Evolutionary conservation across 2,329 filamentous ascomycete genomes (phyloP).

Genomic region (Fusarium nygamai): DNA sequence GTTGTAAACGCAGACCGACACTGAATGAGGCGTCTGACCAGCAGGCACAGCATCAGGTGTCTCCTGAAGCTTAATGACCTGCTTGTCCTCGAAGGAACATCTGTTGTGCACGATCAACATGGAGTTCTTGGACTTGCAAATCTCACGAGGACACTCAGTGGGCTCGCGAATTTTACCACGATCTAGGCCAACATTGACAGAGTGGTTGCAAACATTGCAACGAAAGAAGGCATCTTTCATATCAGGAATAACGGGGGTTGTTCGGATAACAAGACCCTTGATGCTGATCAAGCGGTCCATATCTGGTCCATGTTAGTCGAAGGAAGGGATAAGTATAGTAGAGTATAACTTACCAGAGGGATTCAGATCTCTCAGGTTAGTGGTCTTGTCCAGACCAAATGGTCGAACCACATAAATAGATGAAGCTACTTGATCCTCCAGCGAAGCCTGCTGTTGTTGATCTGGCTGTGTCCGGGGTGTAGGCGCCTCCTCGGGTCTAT

Average conservation of each 20-base stretch:
- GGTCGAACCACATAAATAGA: slow-evolving; percentile 87
- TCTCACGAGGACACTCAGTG: slow-evolving; percentile 83
- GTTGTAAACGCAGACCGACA: slow-evolving; percentile 95
- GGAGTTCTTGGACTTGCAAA: slow-evolving; percentile 87
- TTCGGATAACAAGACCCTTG: slow-evolving; percentile 95
- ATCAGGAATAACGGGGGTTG: slow-evolving; percentile 95
- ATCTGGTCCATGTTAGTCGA: slow-evolving; percentile 59
- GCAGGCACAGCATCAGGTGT: slow-evolving; percentile 95
- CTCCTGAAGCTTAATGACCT: slow-evolving; percentile 98
- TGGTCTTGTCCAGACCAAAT: slow-evolving; percentile 85
- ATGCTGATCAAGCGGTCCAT: slow-evolving; percentile 96
- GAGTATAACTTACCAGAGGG: slow-evolving; percentile 70
- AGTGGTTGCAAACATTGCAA: slow-evolving; percentile 92
- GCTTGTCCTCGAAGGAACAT: slow-evolving; percentile 94
- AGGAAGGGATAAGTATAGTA: background rate
- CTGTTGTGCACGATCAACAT: slow-evolving; percentile 99
- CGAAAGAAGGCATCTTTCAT: slow-evolving; percentile 99
- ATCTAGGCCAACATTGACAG: slow-evolving; percentile 89
- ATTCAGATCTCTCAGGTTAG: slow-evolving; percentile 94
- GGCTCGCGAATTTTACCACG: slow-evolving; percentile 96
- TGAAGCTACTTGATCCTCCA: slow-evolving; percentile 83
- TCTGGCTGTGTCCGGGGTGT: slow-evolving; percentile 55
- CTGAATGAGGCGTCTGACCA: slow-evolving; percentile 96
- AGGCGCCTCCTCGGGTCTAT: slow-evolving; percentile 64
- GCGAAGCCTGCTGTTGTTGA: slow-evolving; percentile 62